A percentile compares a stretch with the other conserved stretches of the same genome.
These are phyloP conservation scores for Crassisporium funariophilum DNA, from an alignment of 768 basidiomycete genomes.

Conservation along the genomic window DNA sequence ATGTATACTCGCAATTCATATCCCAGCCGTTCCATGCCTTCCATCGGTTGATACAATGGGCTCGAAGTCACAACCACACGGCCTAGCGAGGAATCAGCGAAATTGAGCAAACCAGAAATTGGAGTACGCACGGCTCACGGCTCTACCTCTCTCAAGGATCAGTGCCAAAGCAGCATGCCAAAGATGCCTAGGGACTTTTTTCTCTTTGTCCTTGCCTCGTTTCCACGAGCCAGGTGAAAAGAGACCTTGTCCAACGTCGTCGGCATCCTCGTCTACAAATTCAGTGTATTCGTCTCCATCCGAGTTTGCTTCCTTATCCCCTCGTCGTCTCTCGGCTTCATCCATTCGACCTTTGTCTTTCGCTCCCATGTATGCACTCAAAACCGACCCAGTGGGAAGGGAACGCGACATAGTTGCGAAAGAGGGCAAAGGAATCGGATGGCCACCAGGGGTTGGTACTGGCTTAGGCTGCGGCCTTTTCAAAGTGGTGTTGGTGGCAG, in stretches of 20 bases:
- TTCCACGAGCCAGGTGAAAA: slow-evolving; percentile 7
- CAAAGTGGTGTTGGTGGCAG: slow-evolving; percentile 2
- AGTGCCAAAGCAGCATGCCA: slow-evolving; percentile 79
- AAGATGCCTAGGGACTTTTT: slow-evolving; percentile 43
- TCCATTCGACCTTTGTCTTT: slow-evolving; percentile 5
- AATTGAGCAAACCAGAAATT: background rate
- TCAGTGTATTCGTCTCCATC: slow-evolving; percentile 24
- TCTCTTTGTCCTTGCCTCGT: slow-evolving; percentile 18
- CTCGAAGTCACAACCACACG: slow-evolving; percentile 81
- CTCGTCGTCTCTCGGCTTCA: background rate
- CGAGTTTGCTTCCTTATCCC: slow-evolving; percentile 21
- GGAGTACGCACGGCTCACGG: slow-evolving; percentile 53
- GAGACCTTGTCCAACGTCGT: slow-evolving; percentile 11
- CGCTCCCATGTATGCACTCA: slow-evolving; percentile 16
- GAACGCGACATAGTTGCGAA: slow-evolving; percentile 40
- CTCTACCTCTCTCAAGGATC: slow-evolving; percentile 80
- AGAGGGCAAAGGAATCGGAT: slow-evolving; percentile 40
- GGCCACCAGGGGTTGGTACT: slow-evolving; percentile 9
- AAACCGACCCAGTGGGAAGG: slow-evolving; percentile 23
- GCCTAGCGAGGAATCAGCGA: slow-evolving; percentile 24
- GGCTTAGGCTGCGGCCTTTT: slow-evolving; percentile 4
- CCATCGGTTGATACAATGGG: slow-evolving; percentile 83
- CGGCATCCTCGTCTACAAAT: slow-evolving; percentile 14
- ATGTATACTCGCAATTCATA: slow-evolving; percentile 74
- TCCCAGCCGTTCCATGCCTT: slow-evolving; percentile 67